Base-by-base conservation (phyloP, 2,329 filamentous ascomycete species). In the Aplosporella prunicola region DNA sequence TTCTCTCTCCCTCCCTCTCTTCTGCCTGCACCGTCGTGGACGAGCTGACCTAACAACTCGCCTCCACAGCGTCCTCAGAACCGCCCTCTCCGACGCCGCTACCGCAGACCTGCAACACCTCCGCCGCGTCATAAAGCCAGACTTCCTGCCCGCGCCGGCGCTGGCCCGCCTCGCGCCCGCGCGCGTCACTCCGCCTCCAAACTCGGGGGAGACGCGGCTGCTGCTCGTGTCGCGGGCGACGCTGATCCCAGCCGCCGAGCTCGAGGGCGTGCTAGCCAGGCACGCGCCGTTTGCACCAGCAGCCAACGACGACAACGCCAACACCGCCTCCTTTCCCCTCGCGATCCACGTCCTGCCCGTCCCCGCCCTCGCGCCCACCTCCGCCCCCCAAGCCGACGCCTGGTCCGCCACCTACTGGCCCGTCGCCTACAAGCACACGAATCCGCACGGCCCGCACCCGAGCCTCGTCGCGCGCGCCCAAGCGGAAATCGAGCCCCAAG, bases 361-460 rank as follows among this genome's bases (percentile, higher is more conserved):
- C 9, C 85, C 85, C 5, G 65, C 80, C 17, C 64, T 85, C 29
- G 72, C 83, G 16, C 85, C 85, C 2, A 86, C 80, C 5, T 88
- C 82, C 3, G 74, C 80, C 47, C 69, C 80, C 25, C 82, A 89
- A 57, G 82, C 85, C 7, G 74, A 73, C 17, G 66, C 75, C 54
- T 91, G 83, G 83, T 80, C 77, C 17, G 67, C 73, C 22, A 71
- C 79, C 48, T 89, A 85, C 57, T 93, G 85, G 85, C 85, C 85
- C 9, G 82, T 80, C 2, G 76, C 88, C 32, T 93, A 91, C 62
- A 80, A 84, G 45, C 87, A 87, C 64, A 88, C 82, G 47, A 91
- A 91, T 52, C 84, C 84, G 2, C 82, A 88, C 42, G 85, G 85
- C 4, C 84, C 85, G 13, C 85, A 93, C 53, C 84, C 84, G 43